phyloP scores from a whole-genome alignment of 176 grass and related monocot genomes.

The Carex parvula region DNA sequence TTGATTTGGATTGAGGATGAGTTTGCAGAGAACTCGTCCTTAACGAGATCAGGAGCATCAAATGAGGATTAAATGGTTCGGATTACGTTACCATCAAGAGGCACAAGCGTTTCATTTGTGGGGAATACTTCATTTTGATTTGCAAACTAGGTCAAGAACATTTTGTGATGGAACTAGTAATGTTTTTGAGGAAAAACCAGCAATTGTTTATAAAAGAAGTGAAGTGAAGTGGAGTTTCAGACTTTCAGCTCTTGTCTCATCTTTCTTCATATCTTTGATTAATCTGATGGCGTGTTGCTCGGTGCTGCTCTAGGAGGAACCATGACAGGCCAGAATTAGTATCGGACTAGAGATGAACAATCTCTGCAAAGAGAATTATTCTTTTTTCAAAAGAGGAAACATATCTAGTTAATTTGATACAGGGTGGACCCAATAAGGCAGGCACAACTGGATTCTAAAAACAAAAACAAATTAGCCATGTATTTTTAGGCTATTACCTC shows the following conservation, averaged over 20 bases:
- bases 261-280: neutral
- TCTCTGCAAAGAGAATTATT: too few species aligned
- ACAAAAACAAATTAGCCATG: too few species aligned
- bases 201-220: neutral
- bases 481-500: too few species aligned
- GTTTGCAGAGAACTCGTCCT: neutral
- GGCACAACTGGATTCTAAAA: too few species aligned
- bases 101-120: neutral
- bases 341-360: too few species aligned
- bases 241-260: neutral
- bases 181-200: neutral
- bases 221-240: neutral
- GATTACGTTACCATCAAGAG: neutral
- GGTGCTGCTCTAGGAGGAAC: too few species aligned
- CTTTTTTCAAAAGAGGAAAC: too few species aligned
- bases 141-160: neutral
- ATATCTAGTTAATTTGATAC: too few species aligned
- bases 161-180: neutral
- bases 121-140: neutral
- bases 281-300: too few species aligned
- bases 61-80: neutral
- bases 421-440: too few species aligned
- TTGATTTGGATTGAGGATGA: constrained; percentile 34
- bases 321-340: too few species aligned
- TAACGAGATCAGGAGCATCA: neutral